Evolutionary conservation across 495 filamentous ascomycete genomes (phyloP).

Genomic region (Beverwykella pulmonaria): DNA sequence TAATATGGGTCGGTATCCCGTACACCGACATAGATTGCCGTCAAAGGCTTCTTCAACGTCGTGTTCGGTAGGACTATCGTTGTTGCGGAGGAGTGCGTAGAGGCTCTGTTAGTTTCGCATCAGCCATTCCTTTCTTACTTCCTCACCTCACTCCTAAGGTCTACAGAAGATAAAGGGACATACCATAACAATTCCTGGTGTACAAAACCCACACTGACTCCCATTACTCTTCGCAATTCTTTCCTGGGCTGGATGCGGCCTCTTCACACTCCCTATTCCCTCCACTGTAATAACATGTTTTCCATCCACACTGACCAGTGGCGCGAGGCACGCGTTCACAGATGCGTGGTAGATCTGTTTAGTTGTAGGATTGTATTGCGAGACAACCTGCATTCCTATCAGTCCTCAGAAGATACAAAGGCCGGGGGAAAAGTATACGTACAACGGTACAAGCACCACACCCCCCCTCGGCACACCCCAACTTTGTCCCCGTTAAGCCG

Average conservation of each 20-base stretch:
- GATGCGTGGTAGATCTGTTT: slow-evolving; percentile 87
- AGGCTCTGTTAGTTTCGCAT: slow-evolving; percentile 55
- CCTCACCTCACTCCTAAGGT: too few relatives aligned
- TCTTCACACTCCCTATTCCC: slow-evolving; percentile 88
- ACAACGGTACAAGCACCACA: slow-evolving; percentile 97
- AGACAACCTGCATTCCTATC: slow-evolving; percentile 64
- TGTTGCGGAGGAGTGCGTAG: slow-evolving; percentile 80
- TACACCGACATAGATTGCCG: slow-evolving; percentile 94
- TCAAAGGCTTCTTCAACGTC: slow-evolving; percentile 90
- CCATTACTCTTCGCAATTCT: slow-evolving; percentile 75
- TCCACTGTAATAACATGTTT: slow-evolving; percentile 99
- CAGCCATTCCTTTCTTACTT: too few relatives aligned
- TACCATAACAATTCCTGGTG: slow-evolving; percentile 95
- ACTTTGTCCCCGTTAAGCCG: slow-evolving; percentile 69
- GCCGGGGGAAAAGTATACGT: slow-evolving; percentile 42
- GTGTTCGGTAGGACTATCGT: slow-evolving; percentile 65
- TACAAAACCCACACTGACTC: slow-evolving; percentile 82
- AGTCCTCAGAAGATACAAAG: too few relatives aligned
- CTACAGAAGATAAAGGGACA: slow-evolving; percentile 21
- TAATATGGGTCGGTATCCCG: slow-evolving; percentile 90
- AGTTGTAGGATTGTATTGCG: slow-evolving; percentile 88
- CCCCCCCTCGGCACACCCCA: slow-evolving; percentile 89
- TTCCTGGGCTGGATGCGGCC: slow-evolving; percentile 89
- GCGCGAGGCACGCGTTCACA: slow-evolving; percentile 93
- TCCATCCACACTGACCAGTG: slow-evolving; percentile 87